phyloP scores from a whole-genome alignment of 2,329 filamentous ascomycete species.

The Thelonectria rubi region DNA sequence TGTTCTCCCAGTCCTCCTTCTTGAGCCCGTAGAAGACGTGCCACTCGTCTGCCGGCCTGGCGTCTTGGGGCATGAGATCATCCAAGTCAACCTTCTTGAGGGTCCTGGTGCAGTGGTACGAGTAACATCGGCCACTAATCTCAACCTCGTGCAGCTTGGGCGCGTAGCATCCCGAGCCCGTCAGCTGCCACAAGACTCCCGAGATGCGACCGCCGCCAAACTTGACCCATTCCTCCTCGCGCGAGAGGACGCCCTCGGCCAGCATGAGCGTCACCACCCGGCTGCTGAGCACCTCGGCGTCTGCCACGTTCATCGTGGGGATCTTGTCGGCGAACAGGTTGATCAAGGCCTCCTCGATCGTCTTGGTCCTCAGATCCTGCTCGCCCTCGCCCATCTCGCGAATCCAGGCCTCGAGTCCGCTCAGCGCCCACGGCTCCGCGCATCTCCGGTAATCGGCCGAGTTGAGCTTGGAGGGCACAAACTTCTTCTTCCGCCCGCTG shows the following conservation, averaged over 20 bases:
- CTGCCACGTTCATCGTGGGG: constrained; percentile 97
- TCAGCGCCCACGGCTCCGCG: constrained; percentile 90
- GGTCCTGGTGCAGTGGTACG: constrained; percentile 91
- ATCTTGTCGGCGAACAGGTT: constrained; percentile 93
- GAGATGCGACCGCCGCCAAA: constrained; percentile 83
- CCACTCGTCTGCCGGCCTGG: constrained; percentile 81
- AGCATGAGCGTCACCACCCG: constrained; percentile 85
- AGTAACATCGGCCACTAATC: constrained; percentile 84
- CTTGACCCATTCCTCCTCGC: constrained; percentile 98
- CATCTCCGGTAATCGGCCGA: constrained; percentile 85
- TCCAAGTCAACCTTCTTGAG: constrained; percentile 93
- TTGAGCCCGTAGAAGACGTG: constrained; percentile 86
- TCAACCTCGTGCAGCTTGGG: constrained; percentile 79
- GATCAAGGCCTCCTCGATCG: constrained; percentile 86
- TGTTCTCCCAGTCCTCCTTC: constrained; percentile 76
- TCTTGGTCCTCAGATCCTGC: constrained; percentile 83
- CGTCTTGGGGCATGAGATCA: constrained; percentile 73
- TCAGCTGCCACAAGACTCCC: constrained; percentile 93
- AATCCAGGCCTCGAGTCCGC: constrained; percentile 86
- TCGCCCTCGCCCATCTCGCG: constrained; percentile 91
- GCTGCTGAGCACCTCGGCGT: constrained; percentile 86
- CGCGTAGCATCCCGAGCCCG: constrained; percentile 90
- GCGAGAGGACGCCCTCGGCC: constrained; percentile 77
- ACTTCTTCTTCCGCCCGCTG: constrained; percentile 80
- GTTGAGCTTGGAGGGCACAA: constrained; percentile 85